A percentile compares a stretch with the other conserved stretches of the same genome.
Conservation (phyloP, 176 grass and related monocot genomes). For the sorghum (Sorghum bicolor) region Sorghum_bicolor_NCBIv3 NC_012879.2:50382501-50383000, state of each 20-base stretch:
- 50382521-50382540: conserved; percentile 32
- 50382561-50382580: conserved; percentile 53
- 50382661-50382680: conserved; percentile 7
- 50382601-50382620: conserved; percentile 77
- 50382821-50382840: conserved; percentile 51
- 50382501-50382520: conserved; percentile 12
- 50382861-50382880: conserved; percentile 68
- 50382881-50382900: conserved; percentile 51
- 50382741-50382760: background rate
- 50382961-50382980: too few species aligned
- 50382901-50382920: conserved; percentile 49
- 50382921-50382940: conserved; percentile 66
- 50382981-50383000: too few species aligned
- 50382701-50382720: background rate
- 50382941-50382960: conserved; percentile 13
- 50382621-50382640: conserved; percentile 53
- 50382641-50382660: conserved; percentile 66
- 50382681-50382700: conserved; percentile 6
- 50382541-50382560: conserved; percentile 66
- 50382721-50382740: background rate
- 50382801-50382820: conserved; percentile 51
- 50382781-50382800: conserved; percentile 64
- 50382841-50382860: conserved; percentile 41
- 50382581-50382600: conserved; percentile 76
- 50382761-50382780: background rate